Percentiles rank a stretch among this genome's conserved stretches.
These are phyloP conservation scores for Trypanosoma boissoni DNA, from an alignment of 208 protist genomes.

Conservation along the genomic window DNA sequence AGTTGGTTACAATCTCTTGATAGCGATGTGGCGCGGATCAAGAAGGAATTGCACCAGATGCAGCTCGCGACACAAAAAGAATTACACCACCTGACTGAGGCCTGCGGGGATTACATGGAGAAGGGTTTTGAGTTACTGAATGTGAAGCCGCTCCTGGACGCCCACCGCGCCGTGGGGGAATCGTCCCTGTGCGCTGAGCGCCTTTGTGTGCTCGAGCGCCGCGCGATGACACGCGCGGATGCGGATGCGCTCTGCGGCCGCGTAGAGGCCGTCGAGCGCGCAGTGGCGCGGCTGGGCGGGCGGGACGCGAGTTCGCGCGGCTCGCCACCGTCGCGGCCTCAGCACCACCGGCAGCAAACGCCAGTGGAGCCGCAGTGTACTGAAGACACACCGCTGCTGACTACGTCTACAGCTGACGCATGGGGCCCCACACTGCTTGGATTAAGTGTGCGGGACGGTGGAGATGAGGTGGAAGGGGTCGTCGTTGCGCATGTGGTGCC, in stretches of 20 bases:
- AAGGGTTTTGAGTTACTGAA: constrained; percentile 31
- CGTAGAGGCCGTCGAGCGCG: constrained; percentile 12
- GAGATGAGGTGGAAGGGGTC: constrained; percentile 34
- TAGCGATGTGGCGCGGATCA: constrained; percentile 35
- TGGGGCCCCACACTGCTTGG: not conserved
- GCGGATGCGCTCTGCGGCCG: constrained; percentile 28
- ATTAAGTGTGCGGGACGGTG: constrained; percentile 8
- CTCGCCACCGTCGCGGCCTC: not conserved
- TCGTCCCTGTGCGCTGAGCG: constrained; percentile 32
- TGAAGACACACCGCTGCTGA: not conserved
- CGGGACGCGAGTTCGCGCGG: not conserved
- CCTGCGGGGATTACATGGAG: constrained; percentile 39
- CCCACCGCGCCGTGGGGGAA: constrained; percentile 24
- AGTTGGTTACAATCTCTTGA: constrained; percentile 33
- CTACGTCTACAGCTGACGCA: not conserved
- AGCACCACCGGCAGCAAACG: constrained; percentile 9
- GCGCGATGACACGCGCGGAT: constrained; percentile 28
- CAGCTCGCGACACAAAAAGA: constrained; percentile 29
- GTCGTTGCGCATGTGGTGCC: constrained; percentile 28
- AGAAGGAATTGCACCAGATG: constrained; percentile 41
- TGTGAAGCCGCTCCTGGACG: constrained; percentile 25
- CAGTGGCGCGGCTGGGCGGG: not conserved
- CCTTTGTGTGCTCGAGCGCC: constrained; percentile 27
- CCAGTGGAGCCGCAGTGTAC: not conserved
- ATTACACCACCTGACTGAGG: constrained; percentile 33